Percentiles rank a stretch among this genome's conserved stretches.
Evolutionary conservation across 805 yeast genomes (phyloP).

Genomic region (Wickerhamiella domercqiae): DNA sequence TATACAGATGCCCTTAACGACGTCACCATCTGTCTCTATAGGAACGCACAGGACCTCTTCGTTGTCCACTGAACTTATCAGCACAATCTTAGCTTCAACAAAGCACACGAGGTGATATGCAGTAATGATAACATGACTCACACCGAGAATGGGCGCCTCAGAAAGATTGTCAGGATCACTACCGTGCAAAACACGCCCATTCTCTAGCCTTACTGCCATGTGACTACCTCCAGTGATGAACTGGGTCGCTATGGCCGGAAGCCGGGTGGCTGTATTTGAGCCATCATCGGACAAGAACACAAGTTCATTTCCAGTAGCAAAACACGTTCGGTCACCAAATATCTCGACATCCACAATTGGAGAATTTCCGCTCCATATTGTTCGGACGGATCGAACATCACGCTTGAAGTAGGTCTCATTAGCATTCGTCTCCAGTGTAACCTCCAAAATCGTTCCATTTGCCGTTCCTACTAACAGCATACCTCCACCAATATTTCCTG

Average conservation of each 20-base stretch:
- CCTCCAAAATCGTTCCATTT: slow-evolving; percentile 35
- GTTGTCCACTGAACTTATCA: slow-evolving; percentile 1
- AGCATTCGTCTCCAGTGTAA: slow-evolving; percentile 26
- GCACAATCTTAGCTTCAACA: background rate
- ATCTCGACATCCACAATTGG: slow-evolving; percentile 22
- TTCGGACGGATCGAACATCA: slow-evolving; percentile 28
- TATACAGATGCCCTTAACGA: slow-evolving; percentile 32
- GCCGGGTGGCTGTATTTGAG: no score
- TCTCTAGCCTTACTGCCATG: background rate
- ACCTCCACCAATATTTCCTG: slow-evolving; percentile 32
- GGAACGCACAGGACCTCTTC: background rate
- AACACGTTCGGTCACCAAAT: slow-evolving; percentile 25
- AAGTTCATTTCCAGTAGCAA: slow-evolving; percentile 15
- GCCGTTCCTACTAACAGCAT: slow-evolving; percentile 36
- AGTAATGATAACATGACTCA: slow-evolving; percentile 4
- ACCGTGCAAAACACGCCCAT: background rate
- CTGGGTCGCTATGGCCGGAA: background rate
- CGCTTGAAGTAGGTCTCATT: slow-evolving; percentile 31
- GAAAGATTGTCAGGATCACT: background rate
- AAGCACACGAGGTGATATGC: slow-evolving; percentile 9
- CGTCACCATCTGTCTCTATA: slow-evolving; percentile 20
- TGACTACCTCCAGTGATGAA: background rate
- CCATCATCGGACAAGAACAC: background rate
- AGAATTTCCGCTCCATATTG: slow-evolving; percentile 29
- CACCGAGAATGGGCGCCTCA: background rate